Conservation (phyloP, 2,329 filamentous ascomycete species). For the Colletotrichum melonis region DNA sequence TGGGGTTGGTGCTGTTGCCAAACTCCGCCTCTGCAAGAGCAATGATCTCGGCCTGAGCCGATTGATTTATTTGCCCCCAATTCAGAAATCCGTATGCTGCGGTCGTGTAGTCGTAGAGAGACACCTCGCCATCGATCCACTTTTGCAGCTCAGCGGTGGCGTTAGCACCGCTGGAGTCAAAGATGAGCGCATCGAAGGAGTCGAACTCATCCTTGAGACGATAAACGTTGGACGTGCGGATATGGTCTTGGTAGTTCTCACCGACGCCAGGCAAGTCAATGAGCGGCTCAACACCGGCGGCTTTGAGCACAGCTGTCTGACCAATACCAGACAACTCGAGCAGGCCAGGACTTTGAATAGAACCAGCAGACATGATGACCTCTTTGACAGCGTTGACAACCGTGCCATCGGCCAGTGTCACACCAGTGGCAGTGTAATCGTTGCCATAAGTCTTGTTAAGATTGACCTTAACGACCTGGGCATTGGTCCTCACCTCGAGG, state of each 20-base stretch:
- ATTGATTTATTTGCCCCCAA: constrained; percentile 45
- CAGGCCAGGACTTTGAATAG: constrained; percentile 38
- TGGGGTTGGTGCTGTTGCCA: constrained; percentile 41
- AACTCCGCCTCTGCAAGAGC: constrained; percentile 46
- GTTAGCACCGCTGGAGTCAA: constrained; percentile 40
- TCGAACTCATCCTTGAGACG: constrained; percentile 42
- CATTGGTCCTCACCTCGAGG: constrained; percentile 49
- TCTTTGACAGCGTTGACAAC: constrained; percentile 17
- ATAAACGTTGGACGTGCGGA: constrained; percentile 43
- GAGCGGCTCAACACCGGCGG: constrained; percentile 51
- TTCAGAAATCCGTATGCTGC: constrained; percentile 52
- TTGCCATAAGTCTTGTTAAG: constrained; percentile 11
- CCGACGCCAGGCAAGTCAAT: constrained; percentile 57
- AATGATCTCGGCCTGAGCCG: constrained; percentile 48
- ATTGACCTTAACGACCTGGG: constrained; percentile 44
- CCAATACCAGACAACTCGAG: constrained; percentile 50
- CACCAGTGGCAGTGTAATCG: not conserved
- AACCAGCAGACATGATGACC: constrained; percentile 31
- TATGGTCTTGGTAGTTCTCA: constrained; percentile 61
- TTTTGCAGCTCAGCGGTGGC: constrained; percentile 51
- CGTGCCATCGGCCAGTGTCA: constrained; percentile 9
- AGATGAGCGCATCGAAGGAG: constrained; percentile 43
- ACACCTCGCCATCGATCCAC: constrained; percentile 44
- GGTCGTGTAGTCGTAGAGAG: constrained; percentile 51
- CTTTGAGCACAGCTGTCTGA: constrained; percentile 45